Percentiles rank a stretch among this genome's conserved stretches.
phyloP scores from a whole-genome alignment of 2,329 filamentous ascomycete species.

The Paraphoma sp. region DNA sequence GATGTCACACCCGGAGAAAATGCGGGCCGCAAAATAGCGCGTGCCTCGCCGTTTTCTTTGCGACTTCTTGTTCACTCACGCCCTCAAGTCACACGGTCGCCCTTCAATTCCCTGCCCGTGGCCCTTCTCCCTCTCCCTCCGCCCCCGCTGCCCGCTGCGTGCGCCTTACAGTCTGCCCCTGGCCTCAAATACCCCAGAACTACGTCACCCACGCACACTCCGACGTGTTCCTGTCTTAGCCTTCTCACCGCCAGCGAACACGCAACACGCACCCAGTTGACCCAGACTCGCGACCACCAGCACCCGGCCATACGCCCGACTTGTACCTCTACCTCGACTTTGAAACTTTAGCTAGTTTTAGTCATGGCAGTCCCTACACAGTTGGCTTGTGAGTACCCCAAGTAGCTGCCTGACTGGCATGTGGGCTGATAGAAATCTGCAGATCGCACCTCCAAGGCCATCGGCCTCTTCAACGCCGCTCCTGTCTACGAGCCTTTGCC shows the following conservation, averaged over 20 bases:
- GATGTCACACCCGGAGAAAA: conserved; percentile 26
- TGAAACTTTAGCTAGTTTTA: conserved; percentile 85
- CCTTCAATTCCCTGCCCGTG: conserved; percentile 29
- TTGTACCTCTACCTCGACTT: conserved; percentile 41
- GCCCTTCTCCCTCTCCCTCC: conserved; percentile 15
- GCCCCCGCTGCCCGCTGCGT: conserved; percentile 38
- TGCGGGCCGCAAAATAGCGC: conserved; percentile 27
- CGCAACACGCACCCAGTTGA: conserved; percentile 22
- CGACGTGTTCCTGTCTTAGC: conserved; percentile 41
- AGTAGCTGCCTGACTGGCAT: background rate
- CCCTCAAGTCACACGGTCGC: conserved; percentile 29
- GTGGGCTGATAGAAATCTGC: conserved; percentile 13
- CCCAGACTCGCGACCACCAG: conserved; percentile 43
- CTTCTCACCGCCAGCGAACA: conserved; percentile 36
- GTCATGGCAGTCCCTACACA: conserved; percentile 87
- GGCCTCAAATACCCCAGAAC: conserved; percentile 24
- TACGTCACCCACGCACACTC: conserved; percentile 35
- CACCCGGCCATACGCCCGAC: conserved; percentile 33
- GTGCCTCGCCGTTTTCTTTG: conserved; percentile 28
- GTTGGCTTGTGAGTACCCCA: conserved; percentile 74
- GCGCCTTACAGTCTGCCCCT: conserved; percentile 38
- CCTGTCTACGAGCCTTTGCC: conserved; percentile 85
- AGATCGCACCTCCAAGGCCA: conserved; percentile 94
- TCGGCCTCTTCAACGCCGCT: conserved; percentile 90
- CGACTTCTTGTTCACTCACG: conserved; percentile 10